Base-by-base conservation (phyloP, 177 flowering plant genomes). In the Tripterygium wilfordii region DNA sequence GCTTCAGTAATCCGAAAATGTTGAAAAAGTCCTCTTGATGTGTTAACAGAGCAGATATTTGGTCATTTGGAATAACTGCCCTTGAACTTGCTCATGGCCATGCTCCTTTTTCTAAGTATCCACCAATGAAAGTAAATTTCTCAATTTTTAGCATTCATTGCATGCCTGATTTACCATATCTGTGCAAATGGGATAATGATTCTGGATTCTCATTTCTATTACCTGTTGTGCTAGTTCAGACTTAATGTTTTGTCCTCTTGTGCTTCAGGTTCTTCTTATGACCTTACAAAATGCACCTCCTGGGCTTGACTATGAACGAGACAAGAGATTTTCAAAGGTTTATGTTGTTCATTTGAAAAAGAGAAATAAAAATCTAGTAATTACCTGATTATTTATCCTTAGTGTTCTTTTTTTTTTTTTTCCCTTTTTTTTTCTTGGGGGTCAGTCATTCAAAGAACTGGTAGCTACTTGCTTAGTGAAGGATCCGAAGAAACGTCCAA, bases 51-150 rank as follows among this genome's bases (percentile, higher is more conserved):
- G 98, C 96, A 54, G 98, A 91, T 48, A 88, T 91, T 22, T 91
- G 98, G 98, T 91, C 98, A 33, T 82, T 91, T 70, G 98, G 98
- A 43, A 91, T 91, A 65, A 91, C 98, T 26, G 92, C 98, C 2
- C 83, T 91, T 49, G 98, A 91, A 70, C 94, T 91, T 74, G 98
- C 98, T 66, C 98, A 83, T 72, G 98, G 98, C n/a, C 98, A 85
- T 69, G 98, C 98, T 43, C 98, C 98, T 50, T 92, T 92, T 67
- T 92, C 98, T 21, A 92, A 92, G 67, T 85, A 88, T 59, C 98
- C 98, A 12, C 98, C 98, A 12, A 88, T 88, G 95, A 91, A 86
- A 83, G 98, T 86, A 54, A 60, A 21, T 46, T 37, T 45, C 21
- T 12, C 16, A 22, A 5, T 20, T 42, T 26, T 32, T 12, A n/a